Percentiles rank a stretch among this genome's conserved stretches.
These are phyloP conservation scores for Candida gorgasii DNA, from an alignment of 805 yeast genomes.

Conservation along the genomic window DNA sequence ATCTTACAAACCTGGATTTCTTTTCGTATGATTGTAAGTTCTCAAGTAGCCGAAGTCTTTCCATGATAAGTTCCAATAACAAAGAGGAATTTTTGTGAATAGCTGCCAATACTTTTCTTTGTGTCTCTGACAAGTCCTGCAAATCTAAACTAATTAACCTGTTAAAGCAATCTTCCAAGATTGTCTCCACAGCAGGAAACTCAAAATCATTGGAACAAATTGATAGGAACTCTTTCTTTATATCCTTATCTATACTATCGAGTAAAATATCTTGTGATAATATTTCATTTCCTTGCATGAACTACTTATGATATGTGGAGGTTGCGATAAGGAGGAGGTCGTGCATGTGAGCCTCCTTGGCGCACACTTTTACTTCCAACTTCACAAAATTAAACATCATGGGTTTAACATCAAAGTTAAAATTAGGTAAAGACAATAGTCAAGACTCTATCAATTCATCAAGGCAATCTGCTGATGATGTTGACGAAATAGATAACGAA, in stretches of 20 bases:
- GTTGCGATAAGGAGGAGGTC: background rate
- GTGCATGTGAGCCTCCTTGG: slow-evolving; percentile 1
- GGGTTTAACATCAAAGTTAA: slow-evolving; percentile 11
- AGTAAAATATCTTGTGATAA: background rate
- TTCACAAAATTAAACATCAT: slow-evolving; percentile 1
- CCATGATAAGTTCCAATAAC: background rate
- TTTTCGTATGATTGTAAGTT: background rate
- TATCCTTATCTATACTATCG: background rate
- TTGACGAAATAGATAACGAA: slow-evolving; percentile 90
- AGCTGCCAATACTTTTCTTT: background rate
- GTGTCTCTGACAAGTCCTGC: background rate
- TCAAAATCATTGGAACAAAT: background rate
- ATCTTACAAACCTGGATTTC: background rate
- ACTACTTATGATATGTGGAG: background rate
- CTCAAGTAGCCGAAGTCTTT: background rate
- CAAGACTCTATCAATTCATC: slow-evolving; percentile 5
- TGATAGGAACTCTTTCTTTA: background rate
- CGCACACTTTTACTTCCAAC: background rate
- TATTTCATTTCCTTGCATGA: background rate
- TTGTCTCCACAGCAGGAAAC: background rate
- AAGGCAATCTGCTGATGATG: slow-evolving; percentile 54
- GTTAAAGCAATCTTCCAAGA: background rate
- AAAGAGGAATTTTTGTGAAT: background rate
- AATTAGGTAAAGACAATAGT: slow-evolving; percentile 11
- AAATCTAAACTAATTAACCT: background rate